Evolutionary conservation across 1,284 basidiomycete genomes (phyloP).

Genomic region (Meripilus lineatus): DNA sequence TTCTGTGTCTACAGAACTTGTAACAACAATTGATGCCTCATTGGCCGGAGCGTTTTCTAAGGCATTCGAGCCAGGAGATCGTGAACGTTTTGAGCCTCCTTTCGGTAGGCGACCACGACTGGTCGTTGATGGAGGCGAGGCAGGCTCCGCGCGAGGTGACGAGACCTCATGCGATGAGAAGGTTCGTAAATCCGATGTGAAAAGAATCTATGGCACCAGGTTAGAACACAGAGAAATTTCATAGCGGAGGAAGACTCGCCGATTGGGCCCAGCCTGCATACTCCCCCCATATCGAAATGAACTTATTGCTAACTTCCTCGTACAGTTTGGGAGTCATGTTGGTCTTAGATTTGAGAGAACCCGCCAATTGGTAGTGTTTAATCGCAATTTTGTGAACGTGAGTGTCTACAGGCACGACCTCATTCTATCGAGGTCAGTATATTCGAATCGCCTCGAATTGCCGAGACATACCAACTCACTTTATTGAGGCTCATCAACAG

Average conservation of each 20-base stretch:
- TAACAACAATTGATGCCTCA: background rate
- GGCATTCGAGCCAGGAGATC: too few species aligned
- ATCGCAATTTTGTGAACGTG: constrained; percentile 86
- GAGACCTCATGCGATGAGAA: constrained; percentile 38
- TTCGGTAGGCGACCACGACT: background rate
- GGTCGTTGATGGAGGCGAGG: constrained; percentile 4
- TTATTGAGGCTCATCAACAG: constrained; percentile 95
- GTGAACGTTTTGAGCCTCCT: too few species aligned
- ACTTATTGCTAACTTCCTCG: constrained; percentile 65
- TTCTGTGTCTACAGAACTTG: background rate
- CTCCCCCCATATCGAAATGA: constrained; percentile 71
- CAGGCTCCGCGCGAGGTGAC: background rate
- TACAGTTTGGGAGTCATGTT: constrained; percentile 77
- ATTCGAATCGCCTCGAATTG: background rate
- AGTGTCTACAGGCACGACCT: constrained; percentile 89
- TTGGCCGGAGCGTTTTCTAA: too few species aligned
- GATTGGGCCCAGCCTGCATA: constrained; percentile 93
- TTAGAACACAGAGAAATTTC: constrained; percentile 2
- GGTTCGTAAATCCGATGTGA: constrained; percentile 49
- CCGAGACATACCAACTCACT: constrained; percentile 40
- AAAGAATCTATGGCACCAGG: constrained; percentile 43
- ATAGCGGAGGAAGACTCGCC: constrained; percentile 36
- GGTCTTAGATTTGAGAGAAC: constrained; percentile 34
- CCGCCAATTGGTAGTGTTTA: constrained; percentile 75
- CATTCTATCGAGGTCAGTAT: constrained; percentile 40